These are phyloP conservation scores for Paxillus rubicundulus DNA, from an alignment of 768 basidiomycete genomes.

Conservation along the genomic window DNA sequence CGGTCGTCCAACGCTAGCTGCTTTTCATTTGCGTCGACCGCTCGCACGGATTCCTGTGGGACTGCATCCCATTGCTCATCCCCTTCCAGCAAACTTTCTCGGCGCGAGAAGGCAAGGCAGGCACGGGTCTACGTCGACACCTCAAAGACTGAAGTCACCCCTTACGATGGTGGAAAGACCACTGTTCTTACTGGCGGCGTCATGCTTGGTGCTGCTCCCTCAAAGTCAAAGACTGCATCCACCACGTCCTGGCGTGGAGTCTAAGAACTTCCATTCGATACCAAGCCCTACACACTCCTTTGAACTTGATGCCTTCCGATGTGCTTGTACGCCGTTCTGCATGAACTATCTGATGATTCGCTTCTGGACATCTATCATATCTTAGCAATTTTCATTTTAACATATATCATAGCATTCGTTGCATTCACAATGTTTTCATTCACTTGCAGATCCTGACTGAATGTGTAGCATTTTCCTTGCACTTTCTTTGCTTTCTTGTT, in stretches of 20 bases:
- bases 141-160: constrained; percentile 75
- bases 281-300: constrained; percentile 22
- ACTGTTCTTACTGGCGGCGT: constrained; percentile 85
- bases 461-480: constrained; percentile 28
- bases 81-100: constrained; percentile 53
- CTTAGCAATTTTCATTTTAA: constrained; percentile 33
- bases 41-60: constrained; percentile 49
- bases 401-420: constrained; percentile 30
- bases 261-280: constrained; percentile 25
- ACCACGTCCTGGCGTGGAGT: constrained; percentile 59
- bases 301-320: constrained; percentile 17
- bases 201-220: constrained; percentile 66
- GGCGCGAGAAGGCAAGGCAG: constrained; percentile 67
- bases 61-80: constrained; percentile 41
- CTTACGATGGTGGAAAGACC: constrained; percentile 86
- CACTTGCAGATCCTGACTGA: constrained; percentile 22
- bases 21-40: constrained; percentile 64
- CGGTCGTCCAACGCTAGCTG: constrained; percentile 71
- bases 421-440: constrained; percentile 21
- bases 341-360: constrained; percentile 26
- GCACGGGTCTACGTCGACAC: constrained; percentile 72
- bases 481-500: constrained; percentile 26
- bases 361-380: constrained; percentile 28
- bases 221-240: constrained; percentile 30
- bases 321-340: constrained; percentile 22